These are phyloP conservation scores for Chaetomium sp. DNA, from an alignment of 2,329 filamentous ascomycete genomes.

Conservation along the genomic window DNA sequence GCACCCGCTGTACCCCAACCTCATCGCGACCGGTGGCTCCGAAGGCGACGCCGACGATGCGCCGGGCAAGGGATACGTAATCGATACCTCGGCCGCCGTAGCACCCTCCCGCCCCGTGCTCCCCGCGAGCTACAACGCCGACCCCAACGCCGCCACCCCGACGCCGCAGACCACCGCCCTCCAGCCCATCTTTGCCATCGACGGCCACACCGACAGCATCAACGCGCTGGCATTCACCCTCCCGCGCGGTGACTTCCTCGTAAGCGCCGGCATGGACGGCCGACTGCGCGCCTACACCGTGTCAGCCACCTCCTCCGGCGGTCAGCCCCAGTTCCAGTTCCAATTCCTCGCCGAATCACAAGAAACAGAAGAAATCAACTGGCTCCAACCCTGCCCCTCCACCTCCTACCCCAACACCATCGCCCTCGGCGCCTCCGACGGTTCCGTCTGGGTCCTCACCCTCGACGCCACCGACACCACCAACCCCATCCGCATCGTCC, in stretches of 20 bases:
- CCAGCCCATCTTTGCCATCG: conserved; percentile 62
- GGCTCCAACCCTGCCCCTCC: conserved; percentile 71
- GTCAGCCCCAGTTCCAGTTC: conserved; percentile 32
- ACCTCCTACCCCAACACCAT: conserved; percentile 68
- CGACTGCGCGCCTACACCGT: conserved; percentile 65
- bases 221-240: conserved; percentile 80
- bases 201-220: conserved; percentile 89
- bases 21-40: conserved; percentile 80
- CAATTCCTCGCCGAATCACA: conserved; percentile 68
- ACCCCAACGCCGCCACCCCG: conserved; percentile 47
- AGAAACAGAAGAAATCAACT: conserved; percentile 94
- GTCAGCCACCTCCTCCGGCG: conserved; percentile 33
- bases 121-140: conserved; percentile 67
- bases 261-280: conserved; percentile 86
- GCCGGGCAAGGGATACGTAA: conserved; percentile 76
- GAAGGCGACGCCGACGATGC: conserved; percentile 53
- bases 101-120: conserved; percentile 53
- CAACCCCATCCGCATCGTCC: conserved; percentile 69
- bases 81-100: conserved; percentile 63
- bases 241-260: conserved; percentile 73
- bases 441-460: conserved; percentile 94
- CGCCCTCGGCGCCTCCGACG: conserved; percentile 82
- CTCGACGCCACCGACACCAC: conserved; percentile 59
- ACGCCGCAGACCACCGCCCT: conserved; percentile 48
- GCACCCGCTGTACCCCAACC: conserved; percentile 69